phyloP scores from a whole-genome alignment of 768 basidiomycete species.

The Leucocoprinus leucothites region DNA sequence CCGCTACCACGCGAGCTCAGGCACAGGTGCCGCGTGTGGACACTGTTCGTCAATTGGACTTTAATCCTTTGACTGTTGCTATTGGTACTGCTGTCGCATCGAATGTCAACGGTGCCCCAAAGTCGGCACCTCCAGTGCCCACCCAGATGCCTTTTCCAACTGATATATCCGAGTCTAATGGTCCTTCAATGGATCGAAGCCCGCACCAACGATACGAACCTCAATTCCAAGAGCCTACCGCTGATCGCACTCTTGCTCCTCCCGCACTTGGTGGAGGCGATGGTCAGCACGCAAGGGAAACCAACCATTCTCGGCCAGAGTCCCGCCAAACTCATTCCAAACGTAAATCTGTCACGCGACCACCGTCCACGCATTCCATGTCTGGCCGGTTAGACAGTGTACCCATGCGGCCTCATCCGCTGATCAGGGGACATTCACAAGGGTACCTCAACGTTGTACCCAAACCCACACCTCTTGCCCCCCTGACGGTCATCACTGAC shows the following conservation, averaged over 20 bases:
- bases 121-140: conserved; percentile 4
- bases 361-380: conserved; percentile 63
- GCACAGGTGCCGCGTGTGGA: conserved; percentile 24
- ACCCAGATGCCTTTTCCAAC: conserved; percentile 12
- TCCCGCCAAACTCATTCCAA: conserved; percentile 29
- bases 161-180: conserved; percentile 4
- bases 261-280: background rate
- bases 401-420: conserved; percentile 64
- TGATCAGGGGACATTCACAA: conserved; percentile 72
- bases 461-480: conserved; percentile 60
- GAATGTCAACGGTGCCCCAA: conserved; percentile 5
- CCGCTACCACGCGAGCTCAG: conserved; percentile 9
- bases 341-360: conserved; percentile 46
- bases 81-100: conserved; percentile 6
- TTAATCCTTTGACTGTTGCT: conserved; percentile 11
- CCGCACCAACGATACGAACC: background rate
- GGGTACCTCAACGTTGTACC: conserved; percentile 44
- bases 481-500: conserved; percentile 53
- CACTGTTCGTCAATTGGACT: conserved; percentile 35
- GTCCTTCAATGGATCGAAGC: background rate
- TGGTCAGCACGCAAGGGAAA: conserved; percentile 6
- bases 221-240: background rate
- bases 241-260: background rate
- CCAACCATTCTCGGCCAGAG: conserved; percentile 19
- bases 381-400: conserved; percentile 27